Base-by-base conservation (phyloP, 208 protist genomes). In the Leishmania martiniquensis region DNA sequence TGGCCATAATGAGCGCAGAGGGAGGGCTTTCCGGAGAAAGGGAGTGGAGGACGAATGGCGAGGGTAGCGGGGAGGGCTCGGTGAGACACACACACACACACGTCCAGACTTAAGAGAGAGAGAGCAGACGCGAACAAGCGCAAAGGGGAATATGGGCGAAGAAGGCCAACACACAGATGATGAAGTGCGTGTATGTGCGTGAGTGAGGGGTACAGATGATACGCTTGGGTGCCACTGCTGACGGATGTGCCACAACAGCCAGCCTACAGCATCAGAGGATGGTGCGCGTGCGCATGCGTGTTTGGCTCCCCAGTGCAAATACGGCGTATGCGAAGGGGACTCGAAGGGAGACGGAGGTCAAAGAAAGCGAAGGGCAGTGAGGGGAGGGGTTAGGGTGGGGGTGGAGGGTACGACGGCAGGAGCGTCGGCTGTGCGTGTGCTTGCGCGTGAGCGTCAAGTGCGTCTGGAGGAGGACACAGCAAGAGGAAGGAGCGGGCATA, bases 61-160 rank as follows among this genome's bases (percentile, higher is more conserved):
- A n/a, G 17, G 29, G 69, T 13, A n/a, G 13, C 10, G 52, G 42
- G 37, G 32, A 44, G 1, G 17, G 69, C 20, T 54, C 13, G 20
- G n/a, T n/a, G 2, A 57, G 47, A 52, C 67, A 12, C 67, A 72
- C 68, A 57, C 45, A 59, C 44, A 55, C 10, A 55, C 39, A 71
- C 44, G 39, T n/a, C 5, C 20, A 54, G 13, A 47, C 17, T 5
- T 13, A n/a, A 3, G 20, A 4, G 52, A n/a, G 42, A 7, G 42
- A 2, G 17, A 25, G 6, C 1, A 59, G 68, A 17, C 10, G 47
- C 42, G 29, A n/a, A 0, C 0, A 4, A 13, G 39, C n/a, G 68
- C 32, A 72, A 3, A 17, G 60, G 17, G 22, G 6, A 37, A 9
- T 60, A n/a, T 9, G 55, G 13, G 5, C n/a, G 13, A 10, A 55